A percentile compares a stretch with the other conserved stretches of the same genome.
These are phyloP conservation scores for Arthrobotrys iridis DNA, from an alignment of 2,329 filamentous ascomycete genomes.

Conservation along the genomic window DNA sequence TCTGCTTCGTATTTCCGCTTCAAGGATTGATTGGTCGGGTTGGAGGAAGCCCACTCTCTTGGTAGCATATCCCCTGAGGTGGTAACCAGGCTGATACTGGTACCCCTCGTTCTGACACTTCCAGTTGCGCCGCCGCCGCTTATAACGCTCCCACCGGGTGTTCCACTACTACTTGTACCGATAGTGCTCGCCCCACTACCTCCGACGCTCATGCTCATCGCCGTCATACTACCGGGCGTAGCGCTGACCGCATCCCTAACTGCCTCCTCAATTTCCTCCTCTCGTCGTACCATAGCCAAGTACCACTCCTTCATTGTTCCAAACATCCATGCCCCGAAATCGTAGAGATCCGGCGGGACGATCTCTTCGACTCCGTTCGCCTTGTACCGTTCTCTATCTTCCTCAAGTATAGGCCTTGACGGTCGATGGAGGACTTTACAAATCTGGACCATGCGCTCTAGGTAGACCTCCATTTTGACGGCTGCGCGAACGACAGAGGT, in stretches of 20 bases:
- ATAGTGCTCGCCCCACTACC: neutral
- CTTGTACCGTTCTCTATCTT: slow-evolving; percentile 41
- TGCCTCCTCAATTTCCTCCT: slow-evolving; percentile 48
- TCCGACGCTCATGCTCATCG: neutral
- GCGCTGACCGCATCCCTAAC: slow-evolving; percentile 39
- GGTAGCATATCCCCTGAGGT: slow-evolving; percentile 3
- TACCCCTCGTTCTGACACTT: slow-evolving; percentile 37
- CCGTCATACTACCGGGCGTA: slow-evolving; percentile 8
- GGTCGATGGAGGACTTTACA: slow-evolving; percentile 34
- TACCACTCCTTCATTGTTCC: slow-evolving; percentile 53
- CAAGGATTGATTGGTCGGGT: slow-evolving; percentile 5
- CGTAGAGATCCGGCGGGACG: slow-evolving; percentile 32
- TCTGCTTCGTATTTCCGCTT: slow-evolving; percentile 29
- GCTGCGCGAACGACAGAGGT: slow-evolving; percentile 41
- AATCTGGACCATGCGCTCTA: slow-evolving; percentile 24
- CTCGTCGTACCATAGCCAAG: slow-evolving; percentile 44
- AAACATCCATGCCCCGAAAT: slow-evolving; percentile 53
- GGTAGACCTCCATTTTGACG: slow-evolving; percentile 45
- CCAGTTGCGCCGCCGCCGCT: slow-evolving; percentile 1
- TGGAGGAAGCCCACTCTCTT: slow-evolving; percentile 3
- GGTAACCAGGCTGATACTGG: slow-evolving; percentile 30
- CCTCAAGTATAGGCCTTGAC: slow-evolving; percentile 7
- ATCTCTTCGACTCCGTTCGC: slow-evolving; percentile 44
- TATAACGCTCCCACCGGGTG: slow-evolving; percentile 24
- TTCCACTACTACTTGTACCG: neutral